A percentile compares a stretch with the other conserved stretches of the same genome.
Conservation (phyloP, 805 yeast genomes). For the Lipomyces sp. region DNA sequence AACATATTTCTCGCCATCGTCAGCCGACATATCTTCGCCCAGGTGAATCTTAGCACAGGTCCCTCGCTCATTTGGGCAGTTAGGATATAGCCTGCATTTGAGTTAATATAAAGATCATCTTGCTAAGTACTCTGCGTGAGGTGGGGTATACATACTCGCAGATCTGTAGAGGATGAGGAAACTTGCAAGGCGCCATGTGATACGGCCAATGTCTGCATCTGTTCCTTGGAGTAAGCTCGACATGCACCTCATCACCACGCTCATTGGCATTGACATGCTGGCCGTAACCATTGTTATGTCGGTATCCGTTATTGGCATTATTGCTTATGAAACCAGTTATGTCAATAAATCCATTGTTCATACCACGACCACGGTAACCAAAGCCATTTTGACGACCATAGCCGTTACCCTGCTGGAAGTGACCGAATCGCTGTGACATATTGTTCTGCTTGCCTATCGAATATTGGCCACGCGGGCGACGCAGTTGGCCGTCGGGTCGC, state of each 20-base stretch:
- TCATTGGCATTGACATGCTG: constrained; percentile 2
- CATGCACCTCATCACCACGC: constrained; percentile 4
- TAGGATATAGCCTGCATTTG: constrained; percentile 54
- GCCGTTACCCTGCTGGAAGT: background rate
- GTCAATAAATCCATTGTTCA: background rate
- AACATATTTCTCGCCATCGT: constrained; percentile 58
- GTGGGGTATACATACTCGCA: constrained; percentile 56
- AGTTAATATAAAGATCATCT: background rate
- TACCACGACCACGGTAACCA: constrained; percentile 8
- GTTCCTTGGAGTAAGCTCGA: constrained; percentile 9
- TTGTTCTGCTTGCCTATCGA: constrained; percentile 8
- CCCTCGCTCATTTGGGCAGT: constrained; percentile 78
- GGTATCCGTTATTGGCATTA: constrained; percentile 6
- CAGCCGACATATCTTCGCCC: constrained; percentile 72
- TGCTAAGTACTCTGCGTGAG: background rate
- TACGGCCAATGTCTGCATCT: constrained; percentile 47
- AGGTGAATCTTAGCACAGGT: constrained; percentile 85
- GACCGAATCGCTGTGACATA: background rate
- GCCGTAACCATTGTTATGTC: background rate
- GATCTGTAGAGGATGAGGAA: constrained; percentile 77
- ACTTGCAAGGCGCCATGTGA: constrained; percentile 57
- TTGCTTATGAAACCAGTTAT: background rate
- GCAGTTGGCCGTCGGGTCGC: background rate
- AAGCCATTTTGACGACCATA: background rate
- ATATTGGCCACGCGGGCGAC: constrained; percentile 14